Base-by-base conservation (phyloP, 768 basidiomycete genomes). In the Mycena amicta region DNA sequence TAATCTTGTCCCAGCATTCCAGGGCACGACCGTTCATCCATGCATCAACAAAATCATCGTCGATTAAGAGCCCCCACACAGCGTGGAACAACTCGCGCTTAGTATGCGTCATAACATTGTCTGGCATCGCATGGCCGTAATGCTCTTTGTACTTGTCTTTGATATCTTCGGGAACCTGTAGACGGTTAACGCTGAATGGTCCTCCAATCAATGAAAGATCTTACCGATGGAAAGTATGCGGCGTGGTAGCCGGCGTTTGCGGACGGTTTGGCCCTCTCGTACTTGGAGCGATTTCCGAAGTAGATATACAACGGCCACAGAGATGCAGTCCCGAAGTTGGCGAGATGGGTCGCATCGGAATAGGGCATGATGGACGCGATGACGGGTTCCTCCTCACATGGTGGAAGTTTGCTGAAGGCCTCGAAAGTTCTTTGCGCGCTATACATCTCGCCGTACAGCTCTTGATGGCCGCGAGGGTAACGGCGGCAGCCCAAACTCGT, bases 371-470 rank as follows among this genome's bases (percentile, higher is more conserved):
- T 12, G 6, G 41, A 43, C 6, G 20, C 41, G 41, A 43, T 22
- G 41, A 43, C 41, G 6, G 41, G 13, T 22, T 43, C 41, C 20
- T 43, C 41, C 47, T 49, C 47, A 22, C 25, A 49, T 12, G 22
- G 6, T 6, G 47, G 47, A 28, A 49, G 47, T 8, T 49, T 49
- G 12, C 27, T 12, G 27, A 26, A 49, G 6, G 52, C 15, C 5
- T 53, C 5, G 20, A 53, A n/a, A 22, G 39, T 53, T 11, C 25
- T 8, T 11, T 27, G 15, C 6, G 52, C 25, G 5, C 5, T 39
- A 23, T 53, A 53, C 31, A 53, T 41, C 52, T 53, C 52, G 52
- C 52, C 52, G 27, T 40, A 39, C 52, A 53, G 5, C 20, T 39
- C 52, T 11, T 41, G n/a, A 20, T 53, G 52, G 5, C 52, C 40